Evolutionary conservation across 352 stramenopile species (phyloP).

Genomic region (Phytopythium ostracodes): DNA sequence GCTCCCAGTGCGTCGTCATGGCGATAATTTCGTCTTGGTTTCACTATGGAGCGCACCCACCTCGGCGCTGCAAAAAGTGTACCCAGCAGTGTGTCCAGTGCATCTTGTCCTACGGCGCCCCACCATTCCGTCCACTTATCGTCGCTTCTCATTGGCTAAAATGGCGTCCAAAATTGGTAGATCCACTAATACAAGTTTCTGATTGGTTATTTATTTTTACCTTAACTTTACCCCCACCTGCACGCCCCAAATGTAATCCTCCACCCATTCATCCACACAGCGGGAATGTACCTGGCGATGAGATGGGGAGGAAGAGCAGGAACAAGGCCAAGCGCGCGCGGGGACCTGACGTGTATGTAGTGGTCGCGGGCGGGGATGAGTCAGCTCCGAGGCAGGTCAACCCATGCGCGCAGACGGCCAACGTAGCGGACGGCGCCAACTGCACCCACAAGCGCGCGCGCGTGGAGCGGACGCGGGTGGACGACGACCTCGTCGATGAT

Average conservation of each 20-base stretch:
- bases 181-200: background rate
- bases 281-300: background rate
- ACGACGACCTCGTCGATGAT: background rate
- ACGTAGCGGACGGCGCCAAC: background rate
- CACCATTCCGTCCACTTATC: background rate
- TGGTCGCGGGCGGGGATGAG: background rate
- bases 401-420: background rate
- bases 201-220: background rate
- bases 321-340: background rate
- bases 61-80: background rate
- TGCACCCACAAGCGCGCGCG: background rate
- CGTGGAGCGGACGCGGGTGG: background rate
- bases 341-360: background rate
- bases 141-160: background rate
- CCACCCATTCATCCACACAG: background rate
- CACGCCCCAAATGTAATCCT: too few relatives aligned
- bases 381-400: background rate
- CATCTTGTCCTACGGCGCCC: background rate
- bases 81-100: background rate
- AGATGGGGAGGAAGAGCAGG: slow-evolving; percentile 7
- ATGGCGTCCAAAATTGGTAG: background rate
- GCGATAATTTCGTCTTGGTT: too few relatives aligned
- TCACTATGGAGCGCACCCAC: background rate
- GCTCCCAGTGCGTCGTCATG: too few relatives aligned
- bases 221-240: too few relatives aligned